Percentiles rank a stretch among this genome's conserved stretches.
These are phyloP conservation scores for Blastobotrys indianensis DNA, from an alignment of 1,139 yeast species.

Conservation along the genomic window DNA sequence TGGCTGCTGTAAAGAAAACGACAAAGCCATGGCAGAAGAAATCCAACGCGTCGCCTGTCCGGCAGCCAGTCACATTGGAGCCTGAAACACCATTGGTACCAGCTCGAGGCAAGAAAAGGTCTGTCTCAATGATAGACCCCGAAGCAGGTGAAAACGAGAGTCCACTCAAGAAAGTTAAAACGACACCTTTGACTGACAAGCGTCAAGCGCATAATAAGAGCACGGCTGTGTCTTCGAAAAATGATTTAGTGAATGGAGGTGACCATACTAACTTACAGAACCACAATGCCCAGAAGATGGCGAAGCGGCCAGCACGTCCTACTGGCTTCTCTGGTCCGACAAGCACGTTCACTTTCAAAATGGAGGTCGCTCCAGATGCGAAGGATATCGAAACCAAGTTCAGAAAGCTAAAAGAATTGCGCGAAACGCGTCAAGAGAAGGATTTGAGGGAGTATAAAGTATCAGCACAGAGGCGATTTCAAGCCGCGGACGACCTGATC, in stretches of 20 bases:
- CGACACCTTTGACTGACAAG: no score
- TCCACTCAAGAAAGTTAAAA: no score
- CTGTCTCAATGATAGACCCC: slow-evolving; percentile 2
- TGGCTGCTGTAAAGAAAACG: slow-evolving; percentile 2
- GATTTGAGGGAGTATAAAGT: slow-evolving; percentile 28
- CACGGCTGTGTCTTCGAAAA: no score
- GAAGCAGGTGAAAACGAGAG: background rate
- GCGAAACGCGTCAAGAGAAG: slow-evolving; percentile 29
- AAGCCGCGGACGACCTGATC: slow-evolving; percentile 31
- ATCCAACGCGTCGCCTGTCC: background rate
- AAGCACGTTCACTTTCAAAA: slow-evolving; percentile 4
- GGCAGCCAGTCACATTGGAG: slow-evolving; percentile 1
- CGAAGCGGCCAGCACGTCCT: no score
- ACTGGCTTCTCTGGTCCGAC: no score
- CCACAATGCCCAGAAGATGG: no score
- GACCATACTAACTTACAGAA: no score
- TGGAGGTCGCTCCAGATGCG: slow-evolving; percentile 6
- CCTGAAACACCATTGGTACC: slow-evolving; percentile 10
- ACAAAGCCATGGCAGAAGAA: slow-evolving; percentile 5
- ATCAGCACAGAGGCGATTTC: slow-evolving; percentile 29
- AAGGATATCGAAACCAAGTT: slow-evolving; percentile 15
- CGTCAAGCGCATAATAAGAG: no score
- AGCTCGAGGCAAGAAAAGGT: slow-evolving; percentile 3
- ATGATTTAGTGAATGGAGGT: no score
- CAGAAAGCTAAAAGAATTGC: slow-evolving; percentile 15